Conservation (phyloP, 1,284 basidiomycete genomes). For the Ganoderma boninense region DNA sequence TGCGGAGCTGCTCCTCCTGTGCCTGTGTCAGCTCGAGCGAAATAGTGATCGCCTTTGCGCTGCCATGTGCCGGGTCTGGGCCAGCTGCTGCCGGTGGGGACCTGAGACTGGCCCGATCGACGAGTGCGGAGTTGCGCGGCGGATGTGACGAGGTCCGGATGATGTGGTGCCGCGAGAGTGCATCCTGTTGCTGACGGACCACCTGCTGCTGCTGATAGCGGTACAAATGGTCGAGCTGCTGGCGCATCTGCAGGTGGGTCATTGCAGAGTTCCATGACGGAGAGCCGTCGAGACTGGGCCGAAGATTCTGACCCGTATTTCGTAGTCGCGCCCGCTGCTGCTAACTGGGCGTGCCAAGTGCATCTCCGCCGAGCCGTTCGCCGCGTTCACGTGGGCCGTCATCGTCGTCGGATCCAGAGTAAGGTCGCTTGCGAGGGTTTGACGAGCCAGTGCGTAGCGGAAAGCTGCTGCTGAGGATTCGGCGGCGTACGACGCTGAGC, state of each 20-base stretch:
- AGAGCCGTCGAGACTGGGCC: slow-evolving; percentile 78
- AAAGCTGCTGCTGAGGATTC: slow-evolving; percentile 39
- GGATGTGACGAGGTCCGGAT: slow-evolving; percentile 56
- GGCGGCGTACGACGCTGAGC: slow-evolving; percentile 53
- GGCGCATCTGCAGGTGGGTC: slow-evolving; percentile 51
- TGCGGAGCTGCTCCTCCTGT: slow-evolving; percentile 51
- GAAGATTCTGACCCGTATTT: slow-evolving; percentile 73
- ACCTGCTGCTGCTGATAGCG: slow-evolving; percentile 38
- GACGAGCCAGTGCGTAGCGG: slow-evolving; percentile 28
- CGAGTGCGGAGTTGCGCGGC: slow-evolving; percentile 57
- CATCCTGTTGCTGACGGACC: slow-evolving; percentile 34
- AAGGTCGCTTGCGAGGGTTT: slow-evolving; percentile 70
- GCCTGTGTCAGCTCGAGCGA: slow-evolving; percentile 52
- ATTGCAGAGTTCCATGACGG: slow-evolving; percentile 88
- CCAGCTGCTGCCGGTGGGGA: slow-evolving; percentile 35
- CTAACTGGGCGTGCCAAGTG: slow-evolving; percentile 41
- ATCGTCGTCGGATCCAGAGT: slow-evolving; percentile 56
- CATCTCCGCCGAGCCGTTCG: slow-evolving; percentile 40
- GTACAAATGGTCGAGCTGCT: slow-evolving; percentile 43
- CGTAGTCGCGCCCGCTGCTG: slow-evolving; percentile 51
- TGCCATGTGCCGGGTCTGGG: slow-evolving; percentile 30
- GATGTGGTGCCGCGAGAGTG: slow-evolving; percentile 55
- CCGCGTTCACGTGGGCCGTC: slow-evolving; percentile 47
- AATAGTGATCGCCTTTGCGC: slow-evolving; percentile 45
- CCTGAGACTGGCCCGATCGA: slow-evolving; percentile 45